Percentiles rank a stretch among this genome's conserved stretches.
These are phyloP conservation scores for Boletus rubescentipes DNA, from an alignment of 768 basidiomycete genomes.

Conservation along the genomic window DNA sequence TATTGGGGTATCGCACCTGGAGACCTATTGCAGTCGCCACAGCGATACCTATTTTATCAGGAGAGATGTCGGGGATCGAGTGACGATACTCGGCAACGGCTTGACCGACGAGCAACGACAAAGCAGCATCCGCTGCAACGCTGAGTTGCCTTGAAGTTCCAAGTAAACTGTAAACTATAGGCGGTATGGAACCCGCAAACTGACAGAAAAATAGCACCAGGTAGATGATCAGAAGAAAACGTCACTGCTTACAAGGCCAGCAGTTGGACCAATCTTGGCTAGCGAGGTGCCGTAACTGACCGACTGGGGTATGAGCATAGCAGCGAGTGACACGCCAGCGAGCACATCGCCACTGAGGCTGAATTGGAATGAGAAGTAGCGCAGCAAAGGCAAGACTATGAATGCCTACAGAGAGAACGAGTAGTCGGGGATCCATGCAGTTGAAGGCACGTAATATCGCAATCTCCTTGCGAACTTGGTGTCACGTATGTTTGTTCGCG, in stretches of 20 bases:
- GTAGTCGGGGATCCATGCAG: slow-evolving; percentile 79
- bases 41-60: slow-evolving; percentile 57
- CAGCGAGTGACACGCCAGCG: slow-evolving; percentile 83
- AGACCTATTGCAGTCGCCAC: slow-evolving; percentile 82
- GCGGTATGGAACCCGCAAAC: slow-evolving; percentile 86
- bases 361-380: slow-evolving; percentile 1
- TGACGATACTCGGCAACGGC: slow-evolving; percentile 71
- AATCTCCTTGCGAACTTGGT: slow-evolving; percentile 47
- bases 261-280: slow-evolving; percentile 79
- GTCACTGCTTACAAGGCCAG: slow-evolving; percentile 66
- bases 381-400: background rate
- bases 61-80: slow-evolving; percentile 35
- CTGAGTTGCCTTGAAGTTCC: slow-evolving; percentile 82
- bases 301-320: slow-evolving; percentile 82
- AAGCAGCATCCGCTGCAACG: slow-evolving; percentile 86
- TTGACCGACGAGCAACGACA: slow-evolving; percentile 86
- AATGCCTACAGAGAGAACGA: slow-evolving; percentile 58
- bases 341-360: slow-evolving; percentile 72
- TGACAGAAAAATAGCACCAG: slow-evolving; percentile 27
- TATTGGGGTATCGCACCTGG: slow-evolving; percentile 49
- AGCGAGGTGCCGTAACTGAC: slow-evolving; percentile 91
- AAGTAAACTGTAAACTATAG: slow-evolving; percentile 85
- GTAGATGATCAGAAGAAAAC: background rate
- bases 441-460: slow-evolving; percentile 76
- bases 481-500: slow-evolving; percentile 18